phyloP scores from a whole-genome alignment of 2,329 filamentous ascomycete species.

The Zymoseptoria brevis region DNA sequence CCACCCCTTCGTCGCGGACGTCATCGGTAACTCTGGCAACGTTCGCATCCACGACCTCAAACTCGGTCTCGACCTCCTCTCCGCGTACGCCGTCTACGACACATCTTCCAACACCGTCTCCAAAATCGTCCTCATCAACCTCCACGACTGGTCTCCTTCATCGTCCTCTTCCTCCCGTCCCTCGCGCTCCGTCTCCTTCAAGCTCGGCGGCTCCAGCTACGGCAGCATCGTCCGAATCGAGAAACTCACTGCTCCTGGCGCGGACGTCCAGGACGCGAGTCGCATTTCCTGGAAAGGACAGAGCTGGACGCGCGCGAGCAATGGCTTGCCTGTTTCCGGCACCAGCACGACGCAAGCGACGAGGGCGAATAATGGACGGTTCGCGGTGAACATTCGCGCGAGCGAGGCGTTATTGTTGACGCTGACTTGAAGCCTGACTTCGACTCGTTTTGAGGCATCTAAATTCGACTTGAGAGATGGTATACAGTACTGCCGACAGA shows the following conservation, averaged over 20 bases:
- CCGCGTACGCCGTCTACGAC: conserved; percentile 11
- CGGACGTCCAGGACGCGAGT: conserved; percentile 8
- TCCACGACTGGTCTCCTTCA: conserved; percentile 5
- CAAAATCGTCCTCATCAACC: conserved; percentile 11
- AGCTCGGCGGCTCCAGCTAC: conserved; percentile 1
- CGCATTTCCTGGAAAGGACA: conserved; percentile 12
- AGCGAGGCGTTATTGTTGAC: conserved; percentile 9
- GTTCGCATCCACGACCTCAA: conserved; percentile 5
- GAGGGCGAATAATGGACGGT: neutral
- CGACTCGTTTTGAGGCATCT: too few species aligned
- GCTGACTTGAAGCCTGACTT: too few species aligned
- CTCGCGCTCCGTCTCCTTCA: conserved; percentile 4
- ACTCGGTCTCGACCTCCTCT: conserved; percentile 7
- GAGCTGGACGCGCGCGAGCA: conserved; percentile 9
- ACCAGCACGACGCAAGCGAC: conserved; percentile 1
- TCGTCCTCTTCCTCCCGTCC: conserved; percentile 1
- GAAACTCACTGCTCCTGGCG: conserved; percentile 8
- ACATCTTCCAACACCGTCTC: conserved; percentile 1
- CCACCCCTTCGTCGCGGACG: conserved; percentile 13
- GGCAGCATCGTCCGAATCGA: conserved; percentile 4
- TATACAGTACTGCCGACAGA: too few species aligned
- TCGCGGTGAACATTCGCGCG: conserved; percentile 3
- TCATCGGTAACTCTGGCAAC: conserved; percentile 8
- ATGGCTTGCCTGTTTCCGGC: conserved; percentile 5
- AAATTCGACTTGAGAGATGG: too few species aligned